Base-by-base conservation (phyloP, 2,329 filamentous ascomycete genomes). In the Alternaria ventricosa region DNA sequence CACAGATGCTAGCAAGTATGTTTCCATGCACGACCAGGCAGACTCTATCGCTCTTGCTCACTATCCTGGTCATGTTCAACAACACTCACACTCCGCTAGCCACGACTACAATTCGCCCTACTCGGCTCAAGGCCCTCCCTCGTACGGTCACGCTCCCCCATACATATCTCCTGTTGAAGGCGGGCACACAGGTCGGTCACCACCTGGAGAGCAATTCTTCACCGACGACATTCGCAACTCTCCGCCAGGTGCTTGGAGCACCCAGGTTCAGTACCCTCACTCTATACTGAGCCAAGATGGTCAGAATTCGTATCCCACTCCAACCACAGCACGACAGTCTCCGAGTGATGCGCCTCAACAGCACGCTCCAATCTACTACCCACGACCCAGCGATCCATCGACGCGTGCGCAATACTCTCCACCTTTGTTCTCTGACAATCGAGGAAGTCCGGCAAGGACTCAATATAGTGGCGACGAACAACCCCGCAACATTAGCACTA, bases 281-380 rank as follows among this genome's bases (percentile, higher is more conserved):
- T 58, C 67, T 28, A 33, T 65, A 53, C 43, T 65, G 47, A 45
- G 58, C n/a, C 57, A 67, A 15, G 71, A 76, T 57, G 67, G 64
- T n/a, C 64, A 75, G 53, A 68, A 70, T 44, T 66, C 70, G 15
- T 74, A 74, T n/a, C 68, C 71, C 20, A 65, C 72, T 20, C 70
- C 74, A 5, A 69, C 46, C 8, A 68, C 72, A 22, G 66, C 74
- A 23, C 46, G 58, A 9, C 61, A 66, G n/a, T 67, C 60, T 18
- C 54, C 62, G 0, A 62, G 58, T 20, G 55, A 57, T 30, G 61
- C 63, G 47, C 55, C 47, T 30, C 67, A 64, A 18, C 61, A 66
- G n/a, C 66, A 73, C 55, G 53, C 63, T 28, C 73, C 75, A 57
- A 55, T 72, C n/a, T 76, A 77, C 60, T 77, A 75, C 47, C 73